These are phyloP conservation scores for Pleurotus eryngii DNA, from an alignment of 768 basidiomycete species.

Conservation along the genomic window DNA sequence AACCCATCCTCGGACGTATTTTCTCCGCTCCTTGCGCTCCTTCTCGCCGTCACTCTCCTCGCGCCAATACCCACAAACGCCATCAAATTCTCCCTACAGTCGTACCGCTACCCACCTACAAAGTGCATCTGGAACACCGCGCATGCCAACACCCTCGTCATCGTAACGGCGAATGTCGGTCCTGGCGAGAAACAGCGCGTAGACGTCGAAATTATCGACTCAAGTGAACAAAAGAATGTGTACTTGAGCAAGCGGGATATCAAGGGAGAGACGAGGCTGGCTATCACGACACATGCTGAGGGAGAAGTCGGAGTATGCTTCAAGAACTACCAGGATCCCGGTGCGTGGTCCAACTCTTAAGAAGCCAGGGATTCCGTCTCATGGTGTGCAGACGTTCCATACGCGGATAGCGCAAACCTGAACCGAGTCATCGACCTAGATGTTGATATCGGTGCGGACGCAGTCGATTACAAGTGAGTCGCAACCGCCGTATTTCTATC, in stretches of 20 bases:
- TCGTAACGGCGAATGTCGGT: slow-evolving; percentile 92
- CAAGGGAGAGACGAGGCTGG: slow-evolving; percentile 87
- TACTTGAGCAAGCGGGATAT: slow-evolving; percentile 89
- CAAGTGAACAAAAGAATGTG: slow-evolving; percentile 77
- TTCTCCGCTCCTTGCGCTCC: too few relatives aligned
- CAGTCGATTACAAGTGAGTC: slow-evolving; percentile 92
- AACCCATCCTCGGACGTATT: too few relatives aligned
- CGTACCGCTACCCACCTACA: slow-evolving; percentile 65
- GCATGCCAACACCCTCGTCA: slow-evolving; percentile 82
- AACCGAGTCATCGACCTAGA: slow-evolving; percentile 85
- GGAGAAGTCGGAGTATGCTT: slow-evolving; percentile 97
- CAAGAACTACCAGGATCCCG: slow-evolving; percentile 70
- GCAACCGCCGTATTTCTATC: slow-evolving; percentile 23
- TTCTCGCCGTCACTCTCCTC: slow-evolving; percentile 17
- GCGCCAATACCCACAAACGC: slow-evolving; percentile 35
- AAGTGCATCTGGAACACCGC: slow-evolving; percentile 98
- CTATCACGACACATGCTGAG: slow-evolving; percentile 89
- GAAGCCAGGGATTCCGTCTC: slow-evolving; percentile 1
- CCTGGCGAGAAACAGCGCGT: slow-evolving; percentile 74
- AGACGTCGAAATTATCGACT: slow-evolving; percentile 94
- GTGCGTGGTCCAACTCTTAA: slow-evolving; percentile 42
- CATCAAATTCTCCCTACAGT: slow-evolving; percentile 82
- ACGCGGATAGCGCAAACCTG: slow-evolving; percentile 45
- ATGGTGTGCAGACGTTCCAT: slow-evolving; percentile 36
- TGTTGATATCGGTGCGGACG: slow-evolving; percentile 97